These are phyloP conservation scores for Cutaneotrichosporon sp. DNA, from an alignment of 1,284 basidiomycete species.

Conservation along the genomic window DNA sequence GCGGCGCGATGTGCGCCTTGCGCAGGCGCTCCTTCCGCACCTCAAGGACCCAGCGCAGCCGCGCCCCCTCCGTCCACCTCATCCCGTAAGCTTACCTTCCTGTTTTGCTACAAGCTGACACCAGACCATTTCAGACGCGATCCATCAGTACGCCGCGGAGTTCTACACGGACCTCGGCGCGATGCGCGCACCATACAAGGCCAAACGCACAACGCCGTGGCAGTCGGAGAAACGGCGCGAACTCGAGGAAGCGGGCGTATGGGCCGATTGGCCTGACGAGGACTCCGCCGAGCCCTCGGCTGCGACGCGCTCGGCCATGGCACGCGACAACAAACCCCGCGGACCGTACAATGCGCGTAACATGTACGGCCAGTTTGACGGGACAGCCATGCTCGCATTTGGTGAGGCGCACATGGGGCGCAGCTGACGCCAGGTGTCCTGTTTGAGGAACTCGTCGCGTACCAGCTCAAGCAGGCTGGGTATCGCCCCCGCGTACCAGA, in stretches of 20 bases:
- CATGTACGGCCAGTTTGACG: conserved; percentile 34
- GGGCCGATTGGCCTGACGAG: neutral
- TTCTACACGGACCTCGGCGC: neutral
- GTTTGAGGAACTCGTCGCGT: conserved; percentile 25
- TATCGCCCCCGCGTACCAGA: neutral
- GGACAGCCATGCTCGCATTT: conserved; percentile 32
- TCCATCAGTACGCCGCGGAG: neutral
- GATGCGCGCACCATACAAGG: neutral
- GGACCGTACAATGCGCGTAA: conserved; percentile 16
- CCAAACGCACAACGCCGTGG: neutral
- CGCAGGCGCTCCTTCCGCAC: neutral
- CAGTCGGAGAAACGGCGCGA: neutral
- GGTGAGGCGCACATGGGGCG: conserved; percentile 19
- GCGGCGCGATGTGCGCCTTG: neutral
- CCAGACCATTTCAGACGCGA: neutral
- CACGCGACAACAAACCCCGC: neutral
- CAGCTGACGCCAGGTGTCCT: conserved; percentile 24
- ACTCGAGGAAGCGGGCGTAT: neutral
- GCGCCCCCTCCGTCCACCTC: neutral
- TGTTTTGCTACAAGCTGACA: no score
- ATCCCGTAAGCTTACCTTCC: no score
- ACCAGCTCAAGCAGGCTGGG: conserved; percentile 18
- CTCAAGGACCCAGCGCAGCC: neutral
- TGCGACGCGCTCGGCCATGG: neutral
- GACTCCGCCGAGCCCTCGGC: neutral